These are phyloP conservation scores for Heracleum sosnowskyi DNA, from an alignment of 129 eudicot genomes.

Conservation along the genomic window DNA sequence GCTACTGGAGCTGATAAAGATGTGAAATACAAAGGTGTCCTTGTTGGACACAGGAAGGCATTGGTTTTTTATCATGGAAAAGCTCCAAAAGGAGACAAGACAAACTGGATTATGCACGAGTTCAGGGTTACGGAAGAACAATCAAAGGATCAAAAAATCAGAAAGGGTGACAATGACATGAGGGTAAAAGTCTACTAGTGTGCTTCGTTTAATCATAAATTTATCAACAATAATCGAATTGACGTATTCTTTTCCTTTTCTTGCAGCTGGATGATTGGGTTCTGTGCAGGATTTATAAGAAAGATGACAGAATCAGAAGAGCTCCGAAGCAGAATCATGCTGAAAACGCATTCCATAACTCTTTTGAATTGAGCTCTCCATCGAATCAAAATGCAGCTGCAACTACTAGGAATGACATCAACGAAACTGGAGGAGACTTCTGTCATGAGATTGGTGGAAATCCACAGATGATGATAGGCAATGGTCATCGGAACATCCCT, in stretches of 20 bases:
- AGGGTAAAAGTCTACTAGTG: conserved; percentile 1
- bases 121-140: background rate
- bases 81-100: conserved; percentile 10
- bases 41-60: conserved; percentile 10
- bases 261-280: conserved; percentile 15
- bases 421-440: background rate
- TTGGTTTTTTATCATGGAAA: conserved; percentile 7
- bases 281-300: conserved; percentile 8
- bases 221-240: background rate
- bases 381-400: background rate
- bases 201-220: background rate
- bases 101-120: conserved; percentile 9
- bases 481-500: background rate
- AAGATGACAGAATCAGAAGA: conserved; percentile 3
- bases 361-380: background rate
- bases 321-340: conserved; percentile 1
- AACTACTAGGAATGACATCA: background rate
- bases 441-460: background rate
- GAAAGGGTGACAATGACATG: background rate
- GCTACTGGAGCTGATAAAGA: conserved; percentile 7
- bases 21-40: background rate
- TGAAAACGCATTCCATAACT: background rate
- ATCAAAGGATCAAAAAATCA: background rate
- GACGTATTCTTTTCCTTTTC: background rate
- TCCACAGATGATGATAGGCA: background rate